Evolutionary conservation across 2,329 filamentous ascomycete genomes (phyloP).

Genomic region (Aspergillus sojae): DNA sequence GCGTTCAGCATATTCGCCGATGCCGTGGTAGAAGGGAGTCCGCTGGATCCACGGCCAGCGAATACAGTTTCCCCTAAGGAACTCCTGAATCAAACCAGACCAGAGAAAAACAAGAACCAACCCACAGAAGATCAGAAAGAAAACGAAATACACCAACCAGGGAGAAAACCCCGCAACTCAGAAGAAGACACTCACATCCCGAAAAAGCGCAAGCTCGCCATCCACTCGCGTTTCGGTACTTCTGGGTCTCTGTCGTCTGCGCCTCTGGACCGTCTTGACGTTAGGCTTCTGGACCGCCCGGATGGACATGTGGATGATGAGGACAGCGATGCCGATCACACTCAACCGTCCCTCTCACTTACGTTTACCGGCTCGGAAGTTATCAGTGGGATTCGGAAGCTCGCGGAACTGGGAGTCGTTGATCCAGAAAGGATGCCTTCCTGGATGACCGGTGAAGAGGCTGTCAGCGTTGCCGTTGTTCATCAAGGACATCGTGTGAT

Average conservation of each 20-base stretch:
- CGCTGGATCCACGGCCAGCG: conserved; percentile 51
- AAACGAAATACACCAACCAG: neutral
- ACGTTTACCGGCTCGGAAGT: conserved; percentile 76
- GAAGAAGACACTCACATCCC: conserved; percentile 29
- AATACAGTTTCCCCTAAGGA: conserved; percentile 36
- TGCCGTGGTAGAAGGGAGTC: conserved; percentile 55
- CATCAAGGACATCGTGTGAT: conserved; percentile 55
- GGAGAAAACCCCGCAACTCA: conserved; percentile 7
- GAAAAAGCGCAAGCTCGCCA: conserved; percentile 65
- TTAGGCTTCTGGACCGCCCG: conserved; percentile 51
- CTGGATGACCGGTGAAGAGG: conserved; percentile 89
- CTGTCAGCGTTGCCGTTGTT: conserved; percentile 73
- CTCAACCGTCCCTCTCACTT: conserved; percentile 46
- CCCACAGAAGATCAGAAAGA: conserved; percentile 22
- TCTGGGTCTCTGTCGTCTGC: conserved; percentile 46
- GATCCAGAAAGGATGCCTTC: conserved; percentile 79
- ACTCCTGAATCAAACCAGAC: conserved; percentile 24
- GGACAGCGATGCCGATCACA: conserved; percentile 10
- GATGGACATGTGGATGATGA: conserved; percentile 15
- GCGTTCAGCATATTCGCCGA: conserved; percentile 80
- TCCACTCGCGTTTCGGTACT: conserved; percentile 71
- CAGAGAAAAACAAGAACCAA: conserved; percentile 18
- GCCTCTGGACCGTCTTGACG: conserved; percentile 51
- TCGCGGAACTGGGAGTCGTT: conserved; percentile 73
- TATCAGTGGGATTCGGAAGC: conserved; percentile 75